Evolutionary conservation across 768 basidiomycete species (phyloP).

Genomic region (Fomitopsis pulvina): DNA sequence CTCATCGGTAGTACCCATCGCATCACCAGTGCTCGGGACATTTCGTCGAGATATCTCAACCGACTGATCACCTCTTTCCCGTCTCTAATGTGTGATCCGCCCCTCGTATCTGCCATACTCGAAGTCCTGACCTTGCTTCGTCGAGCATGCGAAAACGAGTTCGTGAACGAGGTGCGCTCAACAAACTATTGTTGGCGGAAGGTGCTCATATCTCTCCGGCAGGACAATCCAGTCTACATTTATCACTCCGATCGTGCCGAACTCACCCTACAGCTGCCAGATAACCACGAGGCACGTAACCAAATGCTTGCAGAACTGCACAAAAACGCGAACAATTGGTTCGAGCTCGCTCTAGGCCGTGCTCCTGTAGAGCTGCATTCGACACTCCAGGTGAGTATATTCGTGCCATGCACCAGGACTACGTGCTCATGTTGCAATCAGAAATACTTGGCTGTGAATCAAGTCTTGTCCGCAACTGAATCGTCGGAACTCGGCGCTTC

Average conservation of each 20-base stretch:
- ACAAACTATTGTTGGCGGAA: background rate
- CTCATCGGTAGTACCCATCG: constrained; percentile 79
- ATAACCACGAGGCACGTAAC: constrained; percentile 80
- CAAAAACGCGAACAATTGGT: constrained; percentile 74
- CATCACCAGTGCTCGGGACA: constrained; percentile 70
- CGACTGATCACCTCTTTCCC: constrained; percentile 87
- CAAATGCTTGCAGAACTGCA: constrained; percentile 76
- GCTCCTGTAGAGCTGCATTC: constrained; percentile 92
- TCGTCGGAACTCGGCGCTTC: constrained; percentile 89
- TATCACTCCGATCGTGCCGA: constrained; percentile 74
- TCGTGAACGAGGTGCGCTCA: constrained; percentile 69
- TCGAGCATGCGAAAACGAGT: constrained; percentile 86
- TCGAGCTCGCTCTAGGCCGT: constrained; percentile 77
- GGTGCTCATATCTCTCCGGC: background rate
- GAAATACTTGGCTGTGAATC: constrained; percentile 84
- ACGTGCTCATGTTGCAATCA: constrained; percentile 22
- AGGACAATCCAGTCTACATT: constrained; percentile 87
- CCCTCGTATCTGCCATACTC: constrained; percentile 82
- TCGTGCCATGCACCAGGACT: background rate
- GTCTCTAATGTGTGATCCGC: constrained; percentile 86
- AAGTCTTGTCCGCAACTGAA: constrained; percentile 61
- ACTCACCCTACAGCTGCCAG: constrained; percentile 74
- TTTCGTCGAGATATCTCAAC: constrained; percentile 80
- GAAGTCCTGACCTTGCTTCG: constrained; percentile 89
- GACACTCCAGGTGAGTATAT: constrained; percentile 69